These are phyloP conservation scores for Diaporthe vaccinii DNA, from an alignment of 2,329 filamentous ascomycete genomes.

Conservation along the genomic window DNA sequence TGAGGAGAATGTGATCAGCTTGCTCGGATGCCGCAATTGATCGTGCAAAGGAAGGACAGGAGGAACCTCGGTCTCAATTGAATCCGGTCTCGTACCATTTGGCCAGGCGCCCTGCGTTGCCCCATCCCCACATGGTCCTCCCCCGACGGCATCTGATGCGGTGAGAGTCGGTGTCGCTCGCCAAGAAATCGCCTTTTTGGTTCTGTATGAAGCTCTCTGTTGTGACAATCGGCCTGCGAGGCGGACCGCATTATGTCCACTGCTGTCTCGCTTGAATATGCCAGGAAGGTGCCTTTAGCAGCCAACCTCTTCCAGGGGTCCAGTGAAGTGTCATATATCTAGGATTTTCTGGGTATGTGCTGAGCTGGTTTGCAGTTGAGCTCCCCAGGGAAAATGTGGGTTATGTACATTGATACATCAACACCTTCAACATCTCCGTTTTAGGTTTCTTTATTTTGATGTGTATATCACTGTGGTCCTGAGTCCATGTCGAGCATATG, in stretches of 20 bases:
- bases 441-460: not conserved
- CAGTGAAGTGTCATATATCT: not conserved
- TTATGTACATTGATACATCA: slow-evolving; percentile 25
- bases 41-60: not conserved
- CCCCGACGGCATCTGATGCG: not conserved
- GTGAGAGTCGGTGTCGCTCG: not conserved
- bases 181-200: not conserved
- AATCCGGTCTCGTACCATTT: not conserved
- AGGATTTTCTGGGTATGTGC: slow-evolving; percentile 13
- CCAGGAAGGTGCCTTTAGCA: not conserved
- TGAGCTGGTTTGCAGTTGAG: not conserved
- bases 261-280: not conserved
- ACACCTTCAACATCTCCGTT: not conserved
- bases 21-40: not conserved
- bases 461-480: slow-evolving; percentile 41
- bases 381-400: not conserved
- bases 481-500: slow-evolving; percentile 76
- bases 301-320: not conserved
- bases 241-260: not conserved
- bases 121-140: not conserved
- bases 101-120: not conserved
- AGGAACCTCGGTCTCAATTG: not conserved
- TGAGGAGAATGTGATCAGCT: not conserved
- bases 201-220: not conserved
- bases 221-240: not conserved